phyloP scores from a whole-genome alignment of 1,284 basidiomycete genomes.

The Meira miltonrushii region DNA sequence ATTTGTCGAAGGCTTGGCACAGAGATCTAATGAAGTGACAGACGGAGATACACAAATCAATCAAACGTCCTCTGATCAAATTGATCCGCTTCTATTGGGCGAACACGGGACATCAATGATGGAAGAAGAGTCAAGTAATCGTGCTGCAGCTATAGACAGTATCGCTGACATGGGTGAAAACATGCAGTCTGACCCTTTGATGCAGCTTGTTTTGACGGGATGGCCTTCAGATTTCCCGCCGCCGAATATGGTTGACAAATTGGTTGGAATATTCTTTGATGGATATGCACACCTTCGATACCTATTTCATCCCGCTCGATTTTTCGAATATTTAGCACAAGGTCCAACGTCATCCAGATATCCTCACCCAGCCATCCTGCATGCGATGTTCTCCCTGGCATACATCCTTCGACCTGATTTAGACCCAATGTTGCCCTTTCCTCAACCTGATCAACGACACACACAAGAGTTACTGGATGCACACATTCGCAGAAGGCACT shows the following conservation, averaged over 20 bases:
- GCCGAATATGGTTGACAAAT: constrained; percentile 28
- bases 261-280: constrained; percentile 31
- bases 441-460: not conserved
- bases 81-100: too few species aligned
- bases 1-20: too few species aligned
- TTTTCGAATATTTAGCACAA: constrained; percentile 28
- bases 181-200: constrained; percentile 14
- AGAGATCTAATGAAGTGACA: too few species aligned
- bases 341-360: constrained; percentile 31
- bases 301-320: constrained; percentile 28
- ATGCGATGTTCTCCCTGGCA: constrained; percentile 33
- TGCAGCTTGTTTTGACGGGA: constrained; percentile 33
- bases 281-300: constrained; percentile 18
- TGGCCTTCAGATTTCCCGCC: constrained; percentile 42
- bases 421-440: not conserved
- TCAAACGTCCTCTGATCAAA: too few species aligned
- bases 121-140: too few species aligned
- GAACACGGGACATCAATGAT: too few species aligned
- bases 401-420: constrained; percentile 15
- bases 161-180: not conserved
- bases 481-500: not conserved
- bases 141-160: too few species aligned
- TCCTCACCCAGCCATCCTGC: constrained; percentile 29
- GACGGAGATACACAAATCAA: too few species aligned
- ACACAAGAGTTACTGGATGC: not conserved